Conservation (phyloP, 768 basidiomycete species). For the Pulveroboletus sp. region DNA sequence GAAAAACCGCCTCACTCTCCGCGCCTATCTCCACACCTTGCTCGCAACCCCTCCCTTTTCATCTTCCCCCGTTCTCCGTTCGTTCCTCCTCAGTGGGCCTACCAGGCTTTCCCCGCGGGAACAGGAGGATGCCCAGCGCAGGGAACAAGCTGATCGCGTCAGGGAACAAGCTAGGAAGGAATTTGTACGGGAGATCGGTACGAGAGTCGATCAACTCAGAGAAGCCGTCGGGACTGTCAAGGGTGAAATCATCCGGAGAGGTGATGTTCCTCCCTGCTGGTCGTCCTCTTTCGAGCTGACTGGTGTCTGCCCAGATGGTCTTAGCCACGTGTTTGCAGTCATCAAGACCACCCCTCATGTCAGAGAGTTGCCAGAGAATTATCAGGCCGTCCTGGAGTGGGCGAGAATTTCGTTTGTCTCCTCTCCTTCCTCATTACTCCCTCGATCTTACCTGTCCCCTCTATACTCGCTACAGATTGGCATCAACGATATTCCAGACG, state of each 20-base stretch:
- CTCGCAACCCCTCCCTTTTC: constrained; percentile 69
- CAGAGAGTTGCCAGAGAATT: constrained; percentile 74
- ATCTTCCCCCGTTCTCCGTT: constrained; percentile 78
- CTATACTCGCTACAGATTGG: constrained; percentile 52
- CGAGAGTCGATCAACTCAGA: constrained; percentile 79
- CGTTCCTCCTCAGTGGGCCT: constrained; percentile 78
- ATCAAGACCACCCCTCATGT: constrained; percentile 79
- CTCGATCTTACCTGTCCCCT: constrained; percentile 5
- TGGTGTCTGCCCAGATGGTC: constrained; percentile 56
- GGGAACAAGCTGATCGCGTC: constrained; percentile 85
- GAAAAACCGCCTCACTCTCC: constrained; percentile 91
- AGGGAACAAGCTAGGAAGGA: constrained; percentile 82
- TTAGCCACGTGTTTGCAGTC: constrained; percentile 82
- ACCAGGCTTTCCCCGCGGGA: constrained; percentile 68
- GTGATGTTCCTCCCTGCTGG: constrained; percentile 33
- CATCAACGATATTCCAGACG: constrained; percentile 93
- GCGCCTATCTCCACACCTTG: constrained; percentile 85
- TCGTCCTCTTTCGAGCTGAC: constrained; percentile 3
- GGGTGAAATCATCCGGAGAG: constrained; percentile 87
- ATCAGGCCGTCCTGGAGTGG: constrained; percentile 92
- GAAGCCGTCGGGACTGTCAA: constrained; percentile 83
- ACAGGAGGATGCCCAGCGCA: constrained; percentile 64
- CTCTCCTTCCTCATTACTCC: background rate
- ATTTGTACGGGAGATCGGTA: constrained; percentile 84
- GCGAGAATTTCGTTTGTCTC: constrained; percentile 85